A percentile compares a stretch with the other conserved stretches of the same genome.
Conservation (phyloP, 2,329 filamentous ascomycete species). For the Acarospora socialis region DNA sequence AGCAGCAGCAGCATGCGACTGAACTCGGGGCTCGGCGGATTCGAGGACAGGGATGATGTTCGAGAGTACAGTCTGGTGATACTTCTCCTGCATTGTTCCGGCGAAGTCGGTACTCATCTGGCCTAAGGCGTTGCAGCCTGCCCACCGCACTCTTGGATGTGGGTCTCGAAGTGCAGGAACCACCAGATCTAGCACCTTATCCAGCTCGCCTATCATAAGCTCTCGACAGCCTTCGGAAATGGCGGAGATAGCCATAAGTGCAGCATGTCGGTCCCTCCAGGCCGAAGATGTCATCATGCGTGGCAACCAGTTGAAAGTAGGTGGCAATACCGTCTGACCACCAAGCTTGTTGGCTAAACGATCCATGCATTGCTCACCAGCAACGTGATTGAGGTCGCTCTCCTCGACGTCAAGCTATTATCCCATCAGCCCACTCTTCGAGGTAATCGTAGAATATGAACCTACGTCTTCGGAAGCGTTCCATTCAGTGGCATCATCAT, state of each 20-base stretch:
- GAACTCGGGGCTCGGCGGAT: slow-evolving; percentile 81
- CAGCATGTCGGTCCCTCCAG: slow-evolving; percentile 91
- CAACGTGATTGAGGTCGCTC: slow-evolving; percentile 93
- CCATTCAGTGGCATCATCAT: slow-evolving; percentile 92
- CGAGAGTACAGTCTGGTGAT: slow-evolving; percentile 73
- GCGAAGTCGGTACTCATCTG: slow-evolving; percentile 99
- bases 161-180: slow-evolving; percentile 78
- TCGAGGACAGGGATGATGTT: slow-evolving; percentile 87
- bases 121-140: slow-evolving; percentile 93
- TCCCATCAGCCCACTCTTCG: slow-evolving; percentile 14
- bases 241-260: slow-evolving; percentile 95
- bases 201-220: slow-evolving; percentile 85
- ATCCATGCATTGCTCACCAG: slow-evolving; percentile 97
- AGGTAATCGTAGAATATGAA: slow-evolving; percentile 12
- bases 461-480: slow-evolving; percentile 77
- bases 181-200: slow-evolving; percentile 89
- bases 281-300: slow-evolving; percentile 92
- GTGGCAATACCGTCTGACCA: slow-evolving; percentile 78
- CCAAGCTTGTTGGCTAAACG: slow-evolving; percentile 92
- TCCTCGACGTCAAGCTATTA: slow-evolving; percentile 76
- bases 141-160: slow-evolving; percentile 90
- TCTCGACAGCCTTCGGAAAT: slow-evolving; percentile 96
- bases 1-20: slow-evolving; percentile 93
- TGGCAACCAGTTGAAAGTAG: slow-evolving; percentile 92
- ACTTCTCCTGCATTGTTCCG: slow-evolving; percentile 92